Evolutionary conservation across 805 yeast genomes (phyloP), one percentile per base, ranked within the genome.

Genomic region (Candida coleopterorum): DNA sequence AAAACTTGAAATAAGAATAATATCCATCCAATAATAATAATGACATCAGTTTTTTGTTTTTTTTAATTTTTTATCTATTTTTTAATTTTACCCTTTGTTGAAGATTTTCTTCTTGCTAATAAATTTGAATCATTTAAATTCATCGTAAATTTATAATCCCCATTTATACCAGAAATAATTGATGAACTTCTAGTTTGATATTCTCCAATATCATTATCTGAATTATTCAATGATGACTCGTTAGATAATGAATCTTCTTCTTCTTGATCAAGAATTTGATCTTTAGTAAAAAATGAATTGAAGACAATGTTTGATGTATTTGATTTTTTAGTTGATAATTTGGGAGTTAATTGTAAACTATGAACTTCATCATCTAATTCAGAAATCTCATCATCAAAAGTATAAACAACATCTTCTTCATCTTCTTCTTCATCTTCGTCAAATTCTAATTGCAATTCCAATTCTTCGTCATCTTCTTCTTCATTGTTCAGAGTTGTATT

Each of bases 121-220:
- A 82, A 56, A 22, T 81, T 80, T 29, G 85, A 77, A 15, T 81
- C 81, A 38, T 77, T 77, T 49, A 82, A 55, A 42, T 74, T 77
- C 40, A 82, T 63, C 37, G 81, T 82, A 45, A 81, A 77, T 43
- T 66, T 65, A 44, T 54, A 62, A 35, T 62, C 69, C 4, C 68
- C 69, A 33, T 55, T 61, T 2, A 60, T 53, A 14, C 66, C 66
- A 11, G 68, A 59, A 12, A 65, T 60, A 4, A 65, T 59, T 3
- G 65, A 57, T 10, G 62, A 56, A n/a, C 68, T 61, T 29, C 70
- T 45, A 4, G 72, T 63, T 31, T 55, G 66, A 36, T 56, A 55
- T 16, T 58, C 62, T 10, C 32, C n/a, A 12, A 24, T 24, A 21
- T 38, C 42, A 10, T 9, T 24, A 31, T 40, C 37, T 24, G 31